Percentiles rank a stretch among this genome's conserved stretches.
Conservation (phyloP, 805 yeast species). For the Ogataea methylovora region DNA sequence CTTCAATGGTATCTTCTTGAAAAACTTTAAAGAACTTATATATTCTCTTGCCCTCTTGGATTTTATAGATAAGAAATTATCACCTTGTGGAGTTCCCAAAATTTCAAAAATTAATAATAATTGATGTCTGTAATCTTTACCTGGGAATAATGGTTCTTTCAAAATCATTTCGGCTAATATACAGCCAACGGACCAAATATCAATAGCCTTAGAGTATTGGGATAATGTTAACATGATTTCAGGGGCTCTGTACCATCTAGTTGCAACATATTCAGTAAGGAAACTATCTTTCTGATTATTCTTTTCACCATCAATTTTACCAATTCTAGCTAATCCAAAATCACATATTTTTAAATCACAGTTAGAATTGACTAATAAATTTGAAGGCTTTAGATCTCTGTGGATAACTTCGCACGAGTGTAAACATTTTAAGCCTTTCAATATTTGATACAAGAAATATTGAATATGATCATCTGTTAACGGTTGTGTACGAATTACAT, state of each 20-base stretch:
- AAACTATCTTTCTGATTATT: slow-evolving; percentile 45
- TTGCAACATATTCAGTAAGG: slow-evolving; percentile 97
- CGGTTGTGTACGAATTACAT: slow-evolving; percentile 74
- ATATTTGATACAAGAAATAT: slow-evolving; percentile 84
- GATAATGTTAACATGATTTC: slow-evolving; percentile 76
- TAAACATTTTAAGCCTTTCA: slow-evolving; percentile 82
- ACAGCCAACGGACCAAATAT: slow-evolving; percentile 78
- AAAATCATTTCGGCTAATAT: slow-evolving; percentile 62
- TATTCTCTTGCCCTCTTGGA: slow-evolving; percentile 73
- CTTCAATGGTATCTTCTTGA: slow-evolving; percentile 46
- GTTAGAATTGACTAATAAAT: slow-evolving; percentile 77
- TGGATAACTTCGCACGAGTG: slow-evolving; percentile 94
- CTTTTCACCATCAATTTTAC: slow-evolving; percentile 48
- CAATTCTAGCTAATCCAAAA: slow-evolving; percentile 80
- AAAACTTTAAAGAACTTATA: slow-evolving; percentile 58
- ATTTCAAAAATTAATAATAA: slow-evolving; percentile 57
- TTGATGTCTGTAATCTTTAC: slow-evolving; percentile 67
- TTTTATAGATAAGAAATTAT: slow-evolving; percentile 67
- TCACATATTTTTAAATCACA: slow-evolving; percentile 94
- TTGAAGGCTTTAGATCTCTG: slow-evolving; percentile 87
- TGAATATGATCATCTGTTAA: slow-evolving; percentile 91
- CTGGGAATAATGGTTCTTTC: slow-evolving; percentile 65
- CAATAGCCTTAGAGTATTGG: slow-evolving; percentile 69
- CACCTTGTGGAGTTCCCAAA: slow-evolving; percentile 67
- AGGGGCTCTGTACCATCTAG: slow-evolving; percentile 97